Evolutionary conservation across 441 rosid species (phyloP), one percentile per base, ranked within the genome.

Genomic region (Iberis amara): DNA sequence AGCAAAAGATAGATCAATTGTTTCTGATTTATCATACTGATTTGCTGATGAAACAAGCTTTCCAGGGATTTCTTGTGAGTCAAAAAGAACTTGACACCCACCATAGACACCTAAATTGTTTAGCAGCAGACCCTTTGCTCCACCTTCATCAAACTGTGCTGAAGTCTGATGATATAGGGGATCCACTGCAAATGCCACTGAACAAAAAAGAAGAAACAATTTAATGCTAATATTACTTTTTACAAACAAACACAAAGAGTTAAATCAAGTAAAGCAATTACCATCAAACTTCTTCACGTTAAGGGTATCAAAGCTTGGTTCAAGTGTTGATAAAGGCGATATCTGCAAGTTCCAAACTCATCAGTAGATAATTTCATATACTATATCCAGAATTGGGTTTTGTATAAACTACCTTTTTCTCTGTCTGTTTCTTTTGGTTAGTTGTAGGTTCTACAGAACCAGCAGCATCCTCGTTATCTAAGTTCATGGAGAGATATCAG

Each of bases 81-180:
- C 96, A 70, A 91, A 91, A 38, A 87, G 87, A 73, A 91, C 96
- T 58, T 76, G 82, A 55, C 98, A 91, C 43, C 80, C 83, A 59
- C 86, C 87, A 73, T 79, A 85, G 28, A 91, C 85, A 62, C 94
- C 98, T 66, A 91, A 88, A 61, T 91, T 87, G 71, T 83, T 91
- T 68, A 91, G 68, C 65, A 91, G 54, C 40, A 91, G 80, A 57
- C 95, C 98, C 74, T 77, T 91, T 38, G 87, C 96, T 63, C 98
- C 96, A 57, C 98, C 98, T 83, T 85, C 98, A 67, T 91, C 98
- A 69, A 87, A 87, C 69, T 87, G 90, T 47, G 98, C 98, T 52
- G 96, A 85, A 41, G 98, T 87, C 66, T 91, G 98, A 68, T 85
- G 94, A 75, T 91, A 91, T 38, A 91, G 76, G 8, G 98, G 98